A percentile compares a stretch with the other conserved stretches of the same genome.
Evolutionary conservation across 257 asterid genomes (phyloP).

Genomic region (Paulownia fortunei): DNA sequence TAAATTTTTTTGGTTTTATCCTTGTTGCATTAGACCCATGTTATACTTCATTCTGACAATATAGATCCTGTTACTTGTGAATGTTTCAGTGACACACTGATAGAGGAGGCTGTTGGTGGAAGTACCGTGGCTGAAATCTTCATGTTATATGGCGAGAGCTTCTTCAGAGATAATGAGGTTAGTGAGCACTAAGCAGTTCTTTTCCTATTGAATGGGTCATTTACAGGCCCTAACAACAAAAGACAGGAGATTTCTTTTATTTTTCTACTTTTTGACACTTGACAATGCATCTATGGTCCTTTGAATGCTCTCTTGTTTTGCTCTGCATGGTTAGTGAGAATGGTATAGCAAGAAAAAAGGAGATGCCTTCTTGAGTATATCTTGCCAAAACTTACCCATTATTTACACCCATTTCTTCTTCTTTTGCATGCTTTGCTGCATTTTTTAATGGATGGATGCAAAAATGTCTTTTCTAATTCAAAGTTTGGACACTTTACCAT

Average conservation of each 20-base stretch:
- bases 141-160: slow-evolving; percentile 67
- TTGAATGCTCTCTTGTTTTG: background rate
- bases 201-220: background rate
- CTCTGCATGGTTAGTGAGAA: background rate
- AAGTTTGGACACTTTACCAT: too few relatives aligned
- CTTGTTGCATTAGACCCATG: background rate
- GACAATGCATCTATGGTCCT: background rate
- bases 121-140: slow-evolving; percentile 77
- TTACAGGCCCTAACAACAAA: background rate
- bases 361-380: background rate
- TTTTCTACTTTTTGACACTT: background rate
- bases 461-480: background rate
- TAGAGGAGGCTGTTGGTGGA: slow-evolving; percentile 78
- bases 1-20: too few relatives aligned
- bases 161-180: slow-evolving; percentile 87
- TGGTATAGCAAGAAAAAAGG: background rate
- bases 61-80: slow-evolving; percentile 23
- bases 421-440: background rate
- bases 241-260: background rate
- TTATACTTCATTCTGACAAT: background rate
- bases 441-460: background rate
- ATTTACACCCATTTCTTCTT: background rate
- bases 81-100: slow-evolving; percentile 65
- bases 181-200: slow-evolving; percentile 26
- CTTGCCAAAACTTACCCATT: background rate